These are phyloP conservation scores for Gossypium raimondii DNA, from an alignment of 345 rosid species.

Conservation along the genomic window DNA sequence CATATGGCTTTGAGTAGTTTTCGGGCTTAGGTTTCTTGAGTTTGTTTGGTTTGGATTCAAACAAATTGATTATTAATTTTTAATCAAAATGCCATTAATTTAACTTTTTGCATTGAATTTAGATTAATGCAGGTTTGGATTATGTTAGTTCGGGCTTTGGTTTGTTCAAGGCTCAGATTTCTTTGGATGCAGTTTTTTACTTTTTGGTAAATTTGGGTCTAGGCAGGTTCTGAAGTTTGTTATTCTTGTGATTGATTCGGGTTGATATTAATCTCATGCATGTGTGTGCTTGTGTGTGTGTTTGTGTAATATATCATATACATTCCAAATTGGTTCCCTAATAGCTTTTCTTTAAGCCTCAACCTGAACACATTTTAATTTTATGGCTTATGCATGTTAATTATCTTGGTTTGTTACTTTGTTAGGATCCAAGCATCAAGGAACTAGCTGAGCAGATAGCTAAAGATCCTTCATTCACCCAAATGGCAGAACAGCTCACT, in stretches of 20 bases:
- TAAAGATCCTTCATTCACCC: slow-evolving; percentile 87
- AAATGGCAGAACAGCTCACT: slow-evolving; percentile 96
- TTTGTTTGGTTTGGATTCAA: neutral
- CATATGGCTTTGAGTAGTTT: neutral
- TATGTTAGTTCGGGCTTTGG: neutral
- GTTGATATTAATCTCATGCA: neutral
- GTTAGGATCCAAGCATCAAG: slow-evolving; percentile 89
- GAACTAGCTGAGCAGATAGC: slow-evolving; percentile 93
- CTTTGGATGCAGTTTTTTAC: neutral
- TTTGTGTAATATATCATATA: no score
- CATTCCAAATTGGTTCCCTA: neutral
- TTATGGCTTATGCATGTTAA: neutral
- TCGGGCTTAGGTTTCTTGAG: neutral
- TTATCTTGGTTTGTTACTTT: slow-evolving; percentile 21
- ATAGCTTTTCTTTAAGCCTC: neutral
- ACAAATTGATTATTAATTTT: neutral
- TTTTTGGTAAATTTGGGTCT: neutral
- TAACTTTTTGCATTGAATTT: neutral
- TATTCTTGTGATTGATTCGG: neutral
- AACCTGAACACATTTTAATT: neutral
- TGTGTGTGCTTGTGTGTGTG: neutral
- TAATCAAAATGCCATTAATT: neutral
- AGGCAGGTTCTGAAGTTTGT: neutral
- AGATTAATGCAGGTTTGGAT: neutral
- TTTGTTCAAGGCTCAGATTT: neutral